These are phyloP conservation scores for Heliocybe sulcata DNA, from an alignment of 1,284 basidiomycete genomes.

Conservation along the genomic window DNA sequence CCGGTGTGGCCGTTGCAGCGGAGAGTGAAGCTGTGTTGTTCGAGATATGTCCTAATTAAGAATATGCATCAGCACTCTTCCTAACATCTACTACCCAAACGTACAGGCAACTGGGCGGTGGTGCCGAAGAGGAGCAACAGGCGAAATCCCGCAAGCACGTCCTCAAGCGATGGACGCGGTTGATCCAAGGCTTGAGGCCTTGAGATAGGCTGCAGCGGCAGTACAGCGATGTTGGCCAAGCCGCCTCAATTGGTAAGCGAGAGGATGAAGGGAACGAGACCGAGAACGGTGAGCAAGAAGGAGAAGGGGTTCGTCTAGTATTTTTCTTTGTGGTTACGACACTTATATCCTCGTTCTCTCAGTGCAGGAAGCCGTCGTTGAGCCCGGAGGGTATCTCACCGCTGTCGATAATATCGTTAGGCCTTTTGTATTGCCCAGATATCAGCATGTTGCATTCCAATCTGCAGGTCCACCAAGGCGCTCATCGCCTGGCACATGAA, in stretches of 20 bases:
- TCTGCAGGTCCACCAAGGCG: slow-evolving; percentile 2
- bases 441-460: slow-evolving; percentile 1
- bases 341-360: not conserved
- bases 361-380: slow-evolving; percentile 2
- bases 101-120: slow-evolving; percentile 76
- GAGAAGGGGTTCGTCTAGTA: not conserved
- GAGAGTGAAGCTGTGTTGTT: slow-evolving; percentile 75
- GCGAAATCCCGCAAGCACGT: slow-evolving; percentile 75
- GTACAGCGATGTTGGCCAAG: slow-evolving; percentile 46
- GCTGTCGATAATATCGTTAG: slow-evolving; percentile 70
- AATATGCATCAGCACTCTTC: not conserved
- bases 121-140: slow-evolving; percentile 71
- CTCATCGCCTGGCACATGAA: not conserved
- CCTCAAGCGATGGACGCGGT: slow-evolving; percentile 83
- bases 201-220: slow-evolving; percentile 77
- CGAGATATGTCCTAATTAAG: slow-evolving; percentile 44
- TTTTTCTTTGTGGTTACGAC: not conserved
- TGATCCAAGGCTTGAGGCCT: slow-evolving; percentile 86
- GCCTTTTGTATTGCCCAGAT: slow-evolving; percentile 59
- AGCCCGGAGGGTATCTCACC: slow-evolving; percentile 55
- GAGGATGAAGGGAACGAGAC: slow-evolving; percentile 4
- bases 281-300: slow-evolving; percentile 3
- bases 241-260: slow-evolving; percentile 10
- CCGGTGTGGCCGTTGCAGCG: slow-evolving; percentile 82
- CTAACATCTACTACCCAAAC: slow-evolving; percentile 40